These are phyloP conservation scores for Picochlorum sp. DNA, from an alignment of 139 green algal genomes.

Conservation along the genomic window DNA sequence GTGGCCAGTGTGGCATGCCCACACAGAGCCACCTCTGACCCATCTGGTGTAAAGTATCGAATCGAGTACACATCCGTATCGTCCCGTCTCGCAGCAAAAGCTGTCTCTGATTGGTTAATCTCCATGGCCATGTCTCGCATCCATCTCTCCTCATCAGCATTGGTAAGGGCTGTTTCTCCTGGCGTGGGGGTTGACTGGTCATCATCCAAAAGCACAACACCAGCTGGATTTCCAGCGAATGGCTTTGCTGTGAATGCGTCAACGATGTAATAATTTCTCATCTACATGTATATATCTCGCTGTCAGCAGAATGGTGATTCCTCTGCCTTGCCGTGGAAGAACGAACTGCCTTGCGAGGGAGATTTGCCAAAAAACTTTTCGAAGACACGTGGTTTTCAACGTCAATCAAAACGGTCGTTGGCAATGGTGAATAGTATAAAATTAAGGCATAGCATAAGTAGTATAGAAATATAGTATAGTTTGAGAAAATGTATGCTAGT, in stretches of 20 bases:
- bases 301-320: background rate
- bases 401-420: no score
- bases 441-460: no score
- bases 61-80: constrained; percentile 21
- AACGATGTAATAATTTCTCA: constrained; percentile 25
- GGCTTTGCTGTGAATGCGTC: constrained; percentile 58
- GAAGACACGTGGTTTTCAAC: no score
- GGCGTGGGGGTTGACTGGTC: constrained; percentile 18
- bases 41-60: constrained; percentile 50
- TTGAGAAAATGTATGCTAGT: no score
- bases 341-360: no score
- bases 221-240: constrained; percentile 71
- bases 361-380: no score
- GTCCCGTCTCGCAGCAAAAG: constrained; percentile 40
- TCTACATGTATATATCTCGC: background rate
- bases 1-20: constrained; percentile 58
- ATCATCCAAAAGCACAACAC: constrained; percentile 29
- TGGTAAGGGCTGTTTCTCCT: background rate
- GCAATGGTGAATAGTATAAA: no score
- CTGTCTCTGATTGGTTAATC: constrained; percentile 72
- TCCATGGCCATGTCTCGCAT: constrained; percentile 54
- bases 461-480: no score
- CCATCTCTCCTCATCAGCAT: background rate
- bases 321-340: no score
- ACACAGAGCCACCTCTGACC: constrained; percentile 45